A percentile compares a stretch with the other conserved stretches of the same genome.
phyloP scores from a whole-genome alignment of 108 stramenopile species.

The Mediolabrus comicus region DNA sequence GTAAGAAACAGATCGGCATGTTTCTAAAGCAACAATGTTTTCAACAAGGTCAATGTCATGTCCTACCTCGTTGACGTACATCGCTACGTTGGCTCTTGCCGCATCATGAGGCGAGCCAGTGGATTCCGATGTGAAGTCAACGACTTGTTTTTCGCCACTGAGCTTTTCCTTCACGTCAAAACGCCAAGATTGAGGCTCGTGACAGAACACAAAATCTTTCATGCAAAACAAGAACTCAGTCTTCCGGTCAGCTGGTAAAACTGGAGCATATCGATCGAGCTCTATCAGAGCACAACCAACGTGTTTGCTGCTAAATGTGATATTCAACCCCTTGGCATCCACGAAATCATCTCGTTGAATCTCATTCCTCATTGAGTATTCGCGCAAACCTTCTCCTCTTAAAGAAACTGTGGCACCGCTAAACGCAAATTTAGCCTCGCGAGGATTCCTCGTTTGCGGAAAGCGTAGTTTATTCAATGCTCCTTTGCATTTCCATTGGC shows the following conservation, averaged over 20 bases:
- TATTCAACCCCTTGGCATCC: constrained; percentile 27
- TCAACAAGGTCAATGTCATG: constrained; percentile 24
- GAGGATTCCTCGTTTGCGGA: constrained; percentile 14
- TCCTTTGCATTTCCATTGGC: constrained; percentile 17
- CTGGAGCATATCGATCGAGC: constrained; percentile 39
- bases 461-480: not conserved
- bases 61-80: constrained; percentile 51
- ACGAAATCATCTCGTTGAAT: constrained; percentile 30
- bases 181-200: constrained; percentile 37
- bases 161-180: constrained; percentile 39
- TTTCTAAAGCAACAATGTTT: constrained; percentile 24
- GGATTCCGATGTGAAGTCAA: constrained; percentile 42
- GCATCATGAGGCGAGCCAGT: constrained; percentile 33
- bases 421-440: constrained; percentile 12
- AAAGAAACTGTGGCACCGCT: constrained; percentile 19
- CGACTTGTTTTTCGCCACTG: constrained; percentile 23
- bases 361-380: constrained; percentile 16
- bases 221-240: constrained; percentile 29
- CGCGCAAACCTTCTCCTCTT: constrained; percentile 23
- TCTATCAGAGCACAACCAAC: constrained; percentile 37
- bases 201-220: constrained; percentile 45
- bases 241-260: constrained; percentile 38
- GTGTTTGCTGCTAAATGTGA: constrained; percentile 42
- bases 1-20: constrained; percentile 29
- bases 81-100: constrained; percentile 18